phyloP scores from a whole-genome alignment of 2,329 filamentous ascomycete species.

The Zymoseptoria pseudotritici region DNA sequence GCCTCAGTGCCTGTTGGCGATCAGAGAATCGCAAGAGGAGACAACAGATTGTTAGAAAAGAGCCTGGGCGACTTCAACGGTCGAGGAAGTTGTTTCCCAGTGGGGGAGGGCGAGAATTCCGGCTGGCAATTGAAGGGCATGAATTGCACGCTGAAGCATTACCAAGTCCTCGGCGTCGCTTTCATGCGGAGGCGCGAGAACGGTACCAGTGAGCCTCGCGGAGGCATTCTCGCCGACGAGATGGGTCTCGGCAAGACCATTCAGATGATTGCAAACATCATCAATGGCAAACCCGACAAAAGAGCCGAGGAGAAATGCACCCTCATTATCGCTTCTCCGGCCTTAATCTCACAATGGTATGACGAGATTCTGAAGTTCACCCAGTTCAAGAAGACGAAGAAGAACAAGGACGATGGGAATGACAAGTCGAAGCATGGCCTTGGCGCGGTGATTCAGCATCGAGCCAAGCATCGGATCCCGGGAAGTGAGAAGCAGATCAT shows the following conservation, averaged over 20 bases:
- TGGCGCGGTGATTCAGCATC: constrained; percentile 12
- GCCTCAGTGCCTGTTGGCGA: constrained; percentile 33
- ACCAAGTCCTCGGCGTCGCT: constrained; percentile 46
- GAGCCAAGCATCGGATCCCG: constrained; percentile 9
- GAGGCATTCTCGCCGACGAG: constrained; percentile 90
- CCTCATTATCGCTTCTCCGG: constrained; percentile 36
- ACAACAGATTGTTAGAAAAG: constrained; percentile 32
- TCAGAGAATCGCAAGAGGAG: constrained; percentile 25
- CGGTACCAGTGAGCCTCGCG: constrained; percentile 27
- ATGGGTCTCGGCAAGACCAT: constrained; percentile 99
- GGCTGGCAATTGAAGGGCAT: constrained; percentile 44
- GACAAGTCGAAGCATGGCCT: constrained; percentile 14
- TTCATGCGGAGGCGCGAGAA: constrained; percentile 52
- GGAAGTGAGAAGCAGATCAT: constrained; percentile 1
- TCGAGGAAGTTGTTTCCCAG: constrained; percentile 25
- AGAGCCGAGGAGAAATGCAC: constrained; percentile 28
- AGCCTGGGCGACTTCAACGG: constrained; percentile 39
- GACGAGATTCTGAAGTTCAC: constrained; percentile 24
- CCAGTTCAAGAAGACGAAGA: constrained; percentile 8
- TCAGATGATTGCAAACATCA: constrained; percentile 40
- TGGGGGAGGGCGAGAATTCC: constrained; percentile 24
- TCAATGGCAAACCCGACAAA: constrained; percentile 30
- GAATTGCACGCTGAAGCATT: constrained; percentile 38
- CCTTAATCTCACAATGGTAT: constrained; percentile 36
- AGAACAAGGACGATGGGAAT: background rate